These are phyloP conservation scores for Schizopora paradoxa DNA, from an alignment of 1,284 basidiomycete species.

Conservation along the genomic window DNA sequence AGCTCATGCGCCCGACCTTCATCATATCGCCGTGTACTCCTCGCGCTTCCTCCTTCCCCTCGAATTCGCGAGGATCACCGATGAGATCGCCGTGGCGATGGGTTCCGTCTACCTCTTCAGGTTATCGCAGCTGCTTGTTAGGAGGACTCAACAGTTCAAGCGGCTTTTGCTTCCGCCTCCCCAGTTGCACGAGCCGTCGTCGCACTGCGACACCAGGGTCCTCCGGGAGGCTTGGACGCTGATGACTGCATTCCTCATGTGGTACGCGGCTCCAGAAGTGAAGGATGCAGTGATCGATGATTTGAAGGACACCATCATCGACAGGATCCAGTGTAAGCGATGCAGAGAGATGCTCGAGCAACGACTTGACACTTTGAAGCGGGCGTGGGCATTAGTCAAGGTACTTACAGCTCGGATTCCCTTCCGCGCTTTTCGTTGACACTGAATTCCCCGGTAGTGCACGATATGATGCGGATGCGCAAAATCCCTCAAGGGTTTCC, in stretches of 20 bases:
- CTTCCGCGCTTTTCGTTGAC: too few species aligned
- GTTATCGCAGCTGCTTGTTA: slow-evolving; percentile 53
- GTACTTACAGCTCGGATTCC: too few species aligned
- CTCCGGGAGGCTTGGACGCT: slow-evolving; percentile 61
- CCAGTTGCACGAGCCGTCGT: slow-evolving; percentile 53
- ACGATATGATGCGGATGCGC: too few species aligned
- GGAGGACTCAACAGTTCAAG: slow-evolving; percentile 45
- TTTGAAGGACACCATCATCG: too few species aligned
- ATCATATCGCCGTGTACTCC: slow-evolving; percentile 53
- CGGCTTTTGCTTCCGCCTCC: slow-evolving; percentile 53
- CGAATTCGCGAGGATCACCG: slow-evolving; percentile 48
- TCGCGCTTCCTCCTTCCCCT: slow-evolving; percentile 58
- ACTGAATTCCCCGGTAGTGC: too few species aligned
- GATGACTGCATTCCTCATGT: slow-evolving; percentile 61
- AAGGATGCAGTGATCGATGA: too few species aligned
- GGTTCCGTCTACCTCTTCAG: slow-evolving; percentile 58
- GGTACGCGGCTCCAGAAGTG: slow-evolving; percentile 64
- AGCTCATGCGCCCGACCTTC: slow-evolving; percentile 44
- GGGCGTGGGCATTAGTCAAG: too few species aligned
- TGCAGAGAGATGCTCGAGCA: too few species aligned
- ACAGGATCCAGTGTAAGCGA: too few species aligned
- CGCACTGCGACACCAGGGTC: slow-evolving; percentile 56
- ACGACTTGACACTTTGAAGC: too few species aligned
- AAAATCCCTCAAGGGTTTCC: too few species aligned
- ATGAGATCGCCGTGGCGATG: slow-evolving; percentile 53